These are phyloP conservation scores for Termitomyces sp. DNA, from an alignment of 768 basidiomycete genomes.

Conservation along the genomic window DNA sequence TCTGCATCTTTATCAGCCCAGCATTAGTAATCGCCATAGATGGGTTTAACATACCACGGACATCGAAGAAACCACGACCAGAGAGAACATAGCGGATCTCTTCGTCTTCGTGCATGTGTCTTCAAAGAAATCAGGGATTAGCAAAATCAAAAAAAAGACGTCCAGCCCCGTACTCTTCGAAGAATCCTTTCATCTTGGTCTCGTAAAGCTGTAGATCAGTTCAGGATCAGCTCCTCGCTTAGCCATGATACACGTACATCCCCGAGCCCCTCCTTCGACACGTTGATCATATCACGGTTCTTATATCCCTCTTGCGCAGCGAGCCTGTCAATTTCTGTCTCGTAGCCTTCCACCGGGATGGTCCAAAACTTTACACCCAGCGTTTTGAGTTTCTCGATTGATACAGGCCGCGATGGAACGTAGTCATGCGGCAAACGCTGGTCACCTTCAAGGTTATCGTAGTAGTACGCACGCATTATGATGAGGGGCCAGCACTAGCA, in stretches of 20 bases:
- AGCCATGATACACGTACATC: conserved; percentile 37
- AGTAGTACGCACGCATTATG: conserved; percentile 70
- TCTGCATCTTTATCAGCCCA: conserved; percentile 31
- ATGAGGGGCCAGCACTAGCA: background rate
- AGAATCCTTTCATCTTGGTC: conserved; percentile 75
- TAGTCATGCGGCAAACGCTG: conserved; percentile 80
- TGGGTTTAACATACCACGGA: conserved; percentile 54
- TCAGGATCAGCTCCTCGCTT: background rate
- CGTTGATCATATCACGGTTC: conserved; percentile 76
- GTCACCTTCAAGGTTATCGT: conserved; percentile 70
- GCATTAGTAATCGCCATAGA: background rate
- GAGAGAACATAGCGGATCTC: conserved; percentile 86
- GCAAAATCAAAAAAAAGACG: background rate
- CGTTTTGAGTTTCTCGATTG: conserved; percentile 37
- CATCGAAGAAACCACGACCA: conserved; percentile 91
- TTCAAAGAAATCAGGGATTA: conserved; percentile 19
- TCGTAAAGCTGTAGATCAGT: conserved; percentile 50
- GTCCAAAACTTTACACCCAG: conserved; percentile 66
- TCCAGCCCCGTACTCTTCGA: conserved; percentile 57
- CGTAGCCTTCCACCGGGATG: conserved; percentile 58
- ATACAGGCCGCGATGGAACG: conserved; percentile 48
- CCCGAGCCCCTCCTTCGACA: conserved; percentile 75
- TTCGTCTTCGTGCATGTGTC: conserved; percentile 94
- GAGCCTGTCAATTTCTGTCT: conserved; percentile 51
- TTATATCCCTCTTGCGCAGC: conserved; percentile 72